Conservation (phyloP, 768 basidiomycete genomes). For the Hericium alpestre region DNA sequence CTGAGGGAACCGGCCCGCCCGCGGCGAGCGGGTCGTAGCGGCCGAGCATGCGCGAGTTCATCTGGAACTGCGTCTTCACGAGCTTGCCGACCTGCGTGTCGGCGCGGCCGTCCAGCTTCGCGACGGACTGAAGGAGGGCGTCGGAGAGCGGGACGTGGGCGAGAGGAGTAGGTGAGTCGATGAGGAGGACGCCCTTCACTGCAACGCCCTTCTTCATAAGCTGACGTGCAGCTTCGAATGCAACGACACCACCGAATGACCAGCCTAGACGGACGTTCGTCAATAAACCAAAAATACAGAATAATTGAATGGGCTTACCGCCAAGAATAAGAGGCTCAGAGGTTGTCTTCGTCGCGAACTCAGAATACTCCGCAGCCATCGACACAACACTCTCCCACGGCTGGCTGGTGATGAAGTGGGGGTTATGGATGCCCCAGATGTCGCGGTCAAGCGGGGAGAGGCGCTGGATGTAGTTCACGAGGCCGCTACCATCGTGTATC, state of each 20-base stretch:
- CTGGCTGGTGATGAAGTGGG: slow-evolving; percentile 32
- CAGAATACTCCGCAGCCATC: slow-evolving; percentile 46
- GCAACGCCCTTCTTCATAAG: slow-evolving; percentile 31
- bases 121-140: slow-evolving; percentile 35
- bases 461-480: slow-evolving; percentile 39
- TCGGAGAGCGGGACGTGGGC: slow-evolving; percentile 43
- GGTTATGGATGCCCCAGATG: slow-evolving; percentile 56
- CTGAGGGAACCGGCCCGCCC: slow-evolving; percentile 19
- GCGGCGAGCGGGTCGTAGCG: slow-evolving; percentile 30
- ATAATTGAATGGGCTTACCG: too few species aligned
- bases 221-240: slow-evolving; percentile 51
- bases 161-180: slow-evolving; percentile 56
- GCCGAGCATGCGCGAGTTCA: slow-evolving; percentile 36
- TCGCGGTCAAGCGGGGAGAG: slow-evolving; percentile 36
- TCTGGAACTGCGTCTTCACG: slow-evolving; percentile 38
- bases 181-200: slow-evolving; percentile 50
- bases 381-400: slow-evolving; percentile 38
- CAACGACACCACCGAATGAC: slow-evolving; percentile 70
- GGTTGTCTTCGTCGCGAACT: slow-evolving; percentile 25
- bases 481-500: slow-evolving; percentile 66
- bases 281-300: slow-evolving; percentile 35
- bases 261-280: slow-evolving; percentile 36
- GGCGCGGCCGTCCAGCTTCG: slow-evolving; percentile 23
- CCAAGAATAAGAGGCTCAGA: slow-evolving; percentile 41
- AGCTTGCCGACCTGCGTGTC: slow-evolving; percentile 24